Evolutionary conservation across 2,329 filamentous ascomycete genomes (phyloP).

Genomic region (Verticillium nubilum): DNA sequence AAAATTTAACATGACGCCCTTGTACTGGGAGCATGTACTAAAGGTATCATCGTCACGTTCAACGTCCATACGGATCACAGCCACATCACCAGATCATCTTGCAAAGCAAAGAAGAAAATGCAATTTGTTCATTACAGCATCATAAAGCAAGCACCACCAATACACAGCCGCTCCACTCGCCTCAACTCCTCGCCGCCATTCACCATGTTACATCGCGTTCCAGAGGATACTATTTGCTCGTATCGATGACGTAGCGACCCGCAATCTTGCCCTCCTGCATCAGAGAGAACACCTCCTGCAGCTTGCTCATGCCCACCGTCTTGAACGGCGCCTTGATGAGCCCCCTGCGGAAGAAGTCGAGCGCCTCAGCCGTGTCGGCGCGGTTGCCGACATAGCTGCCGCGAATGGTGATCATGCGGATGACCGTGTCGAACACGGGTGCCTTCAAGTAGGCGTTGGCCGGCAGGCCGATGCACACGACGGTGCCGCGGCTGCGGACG

Average conservation of each 20-base stretch:
- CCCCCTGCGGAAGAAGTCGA: slow-evolving; percentile 83
- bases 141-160: background rate
- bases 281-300: slow-evolving; percentile 74
- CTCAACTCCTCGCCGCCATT: background rate
- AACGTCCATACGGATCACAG: too few relatives aligned
- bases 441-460: slow-evolving; percentile 73
- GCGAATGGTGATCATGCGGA: slow-evolving; percentile 87
- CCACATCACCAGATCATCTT: background rate
- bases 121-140: background rate
- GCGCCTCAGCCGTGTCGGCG: slow-evolving; percentile 78
- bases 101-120: background rate
- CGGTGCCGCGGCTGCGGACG: slow-evolving; percentile 73
- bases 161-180: background rate
- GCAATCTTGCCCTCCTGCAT: slow-evolving; percentile 67
- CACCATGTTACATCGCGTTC: slow-evolving; percentile 4
- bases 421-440: slow-evolving; percentile 83
- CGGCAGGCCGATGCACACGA: slow-evolving; percentile 87
- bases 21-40: too few relatives aligned
- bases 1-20: too few relatives aligned
- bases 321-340: slow-evolving; percentile 86
- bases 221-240: slow-evolving; percentile 43
- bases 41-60: too few relatives aligned
- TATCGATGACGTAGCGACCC: slow-evolving; percentile 78
- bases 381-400: slow-evolving; percentile 93
- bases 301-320: slow-evolving; percentile 72